phyloP scores from a whole-genome alignment of 306 rosid genomes.

The Comarum palustre region DNA sequence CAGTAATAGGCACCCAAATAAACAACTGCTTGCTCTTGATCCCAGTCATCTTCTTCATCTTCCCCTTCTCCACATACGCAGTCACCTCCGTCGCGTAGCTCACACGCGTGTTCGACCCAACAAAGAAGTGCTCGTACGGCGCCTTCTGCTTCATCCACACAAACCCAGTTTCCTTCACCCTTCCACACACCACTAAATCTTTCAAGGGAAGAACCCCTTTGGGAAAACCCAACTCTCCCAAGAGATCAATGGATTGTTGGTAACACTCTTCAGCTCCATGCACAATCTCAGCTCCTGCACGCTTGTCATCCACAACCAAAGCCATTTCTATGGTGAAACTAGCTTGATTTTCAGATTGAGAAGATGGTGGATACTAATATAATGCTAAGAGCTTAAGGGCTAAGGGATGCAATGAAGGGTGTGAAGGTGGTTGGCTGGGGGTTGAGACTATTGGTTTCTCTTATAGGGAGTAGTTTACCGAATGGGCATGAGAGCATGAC shows the following conservation, averaged over 20 bases:
- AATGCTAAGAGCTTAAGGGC: neutral
- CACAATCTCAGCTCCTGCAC: constrained; percentile 61
- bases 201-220: constrained; percentile 65
- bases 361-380: neutral
- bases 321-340: neutral
- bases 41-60: constrained; percentile 82
- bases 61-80: constrained; percentile 59
- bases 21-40: constrained; percentile 69
- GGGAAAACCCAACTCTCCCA: constrained; percentile 70
- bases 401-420: neutral
- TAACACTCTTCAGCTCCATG: constrained; percentile 57
- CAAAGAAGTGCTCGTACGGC: constrained; percentile 69
- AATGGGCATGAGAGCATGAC: constrained; percentile 2
- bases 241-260: constrained; percentile 45
- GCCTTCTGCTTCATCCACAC: constrained; percentile 78
- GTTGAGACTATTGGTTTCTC: constrained; percentile 29
- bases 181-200: constrained; percentile 75
- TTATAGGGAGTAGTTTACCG: constrained; percentile 35
- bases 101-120: constrained; percentile 41
- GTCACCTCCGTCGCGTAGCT: constrained; percentile 72
- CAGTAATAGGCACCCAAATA: constrained; percentile 66
- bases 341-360: neutral
- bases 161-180: constrained; percentile 66
- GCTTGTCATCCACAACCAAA: constrained; percentile 28
- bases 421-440: constrained; percentile 29